Conservation (phyloP, 495 filamentous ascomycete genomes). For the Amorphotheca resinae region DNA sequence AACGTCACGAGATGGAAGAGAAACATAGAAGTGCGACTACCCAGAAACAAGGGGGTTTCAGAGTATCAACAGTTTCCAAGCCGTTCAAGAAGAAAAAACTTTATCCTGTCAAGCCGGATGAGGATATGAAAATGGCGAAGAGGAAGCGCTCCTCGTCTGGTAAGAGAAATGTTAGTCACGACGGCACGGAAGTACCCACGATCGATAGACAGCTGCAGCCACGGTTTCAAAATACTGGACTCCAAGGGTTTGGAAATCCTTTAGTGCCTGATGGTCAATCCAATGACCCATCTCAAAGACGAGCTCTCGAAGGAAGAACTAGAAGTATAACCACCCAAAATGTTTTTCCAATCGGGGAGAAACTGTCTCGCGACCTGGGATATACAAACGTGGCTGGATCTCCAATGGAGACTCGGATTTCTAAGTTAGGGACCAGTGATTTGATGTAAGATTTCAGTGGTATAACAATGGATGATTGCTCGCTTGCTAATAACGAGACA, state of each 20-base stretch:
- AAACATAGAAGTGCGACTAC: background rate
- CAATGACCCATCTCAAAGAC: background rate
- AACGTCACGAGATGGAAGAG: background rate
- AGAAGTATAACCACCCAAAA: too few relatives aligned
- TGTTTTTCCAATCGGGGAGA: too few relatives aligned
- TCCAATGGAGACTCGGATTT: background rate
- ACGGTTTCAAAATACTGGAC: background rate
- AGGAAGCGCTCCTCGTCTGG: background rate
- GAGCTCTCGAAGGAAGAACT: background rate
- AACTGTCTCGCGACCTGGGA: too few relatives aligned
- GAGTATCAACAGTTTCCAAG: background rate
- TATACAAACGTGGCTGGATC: constrained; percentile 3
- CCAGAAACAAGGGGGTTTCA: background rate
- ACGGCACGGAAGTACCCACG: background rate
- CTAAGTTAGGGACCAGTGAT: background rate
- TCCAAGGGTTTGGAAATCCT: background rate
- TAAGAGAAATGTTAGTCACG: background rate
- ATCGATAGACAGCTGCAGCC: background rate
- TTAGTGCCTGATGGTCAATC: background rate
- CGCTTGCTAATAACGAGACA: background rate
- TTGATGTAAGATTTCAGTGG: background rate
- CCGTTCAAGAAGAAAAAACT: constrained; percentile 2
- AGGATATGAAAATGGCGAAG: constrained; percentile 1
- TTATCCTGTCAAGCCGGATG: constrained; percentile 5
- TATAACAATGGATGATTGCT: background rate